phyloP scores from a whole-genome alignment of 2,329 filamentous ascomycete genomes.

The Microsporum canis region DNA sequence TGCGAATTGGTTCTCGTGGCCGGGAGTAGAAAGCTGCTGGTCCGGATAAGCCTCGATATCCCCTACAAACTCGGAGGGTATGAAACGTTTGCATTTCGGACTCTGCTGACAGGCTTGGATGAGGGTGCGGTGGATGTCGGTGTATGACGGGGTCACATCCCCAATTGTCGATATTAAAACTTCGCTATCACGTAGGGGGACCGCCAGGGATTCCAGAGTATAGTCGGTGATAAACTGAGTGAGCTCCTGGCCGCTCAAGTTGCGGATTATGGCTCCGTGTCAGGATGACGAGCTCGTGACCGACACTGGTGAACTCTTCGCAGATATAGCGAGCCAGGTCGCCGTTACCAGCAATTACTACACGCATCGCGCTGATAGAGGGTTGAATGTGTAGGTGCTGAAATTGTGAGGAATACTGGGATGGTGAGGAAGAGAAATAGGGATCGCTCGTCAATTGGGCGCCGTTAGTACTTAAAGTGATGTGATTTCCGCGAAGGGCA shows the following conservation, averaged over 20 bases:
- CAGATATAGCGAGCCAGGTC: constrained; percentile 1
- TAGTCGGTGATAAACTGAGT: constrained; percentile 1
- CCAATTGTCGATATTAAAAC: constrained; percentile 3
- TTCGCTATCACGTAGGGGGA: background rate
- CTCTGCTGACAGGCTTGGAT: constrained; percentile 4
- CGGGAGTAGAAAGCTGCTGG: constrained; percentile 1
- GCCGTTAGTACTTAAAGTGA: too few relatives aligned
- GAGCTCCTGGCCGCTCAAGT: background rate
- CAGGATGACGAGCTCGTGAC: constrained; percentile 3
- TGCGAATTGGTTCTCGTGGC: background rate
- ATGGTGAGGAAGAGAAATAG: too few relatives aligned
- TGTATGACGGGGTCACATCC: background rate
- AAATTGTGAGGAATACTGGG: too few relatives aligned
- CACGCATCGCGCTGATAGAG: background rate
- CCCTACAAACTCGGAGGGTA: constrained; percentile 3
- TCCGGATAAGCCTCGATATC: constrained; percentile 1
- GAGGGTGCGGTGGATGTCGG: background rate
- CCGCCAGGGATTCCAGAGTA: background rate
- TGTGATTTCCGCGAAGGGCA: too few relatives aligned
- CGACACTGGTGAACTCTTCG: constrained; percentile 4
- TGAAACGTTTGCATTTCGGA: constrained; percentile 5
- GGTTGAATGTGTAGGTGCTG: too few relatives aligned
- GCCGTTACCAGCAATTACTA: constrained; percentile 5
- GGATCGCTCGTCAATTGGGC: too few relatives aligned
- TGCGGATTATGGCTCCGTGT: constrained; percentile 1